phyloP scores from a whole-genome alignment of 2,329 filamentous ascomycete species.

The Lachnellula cervina region DNA sequence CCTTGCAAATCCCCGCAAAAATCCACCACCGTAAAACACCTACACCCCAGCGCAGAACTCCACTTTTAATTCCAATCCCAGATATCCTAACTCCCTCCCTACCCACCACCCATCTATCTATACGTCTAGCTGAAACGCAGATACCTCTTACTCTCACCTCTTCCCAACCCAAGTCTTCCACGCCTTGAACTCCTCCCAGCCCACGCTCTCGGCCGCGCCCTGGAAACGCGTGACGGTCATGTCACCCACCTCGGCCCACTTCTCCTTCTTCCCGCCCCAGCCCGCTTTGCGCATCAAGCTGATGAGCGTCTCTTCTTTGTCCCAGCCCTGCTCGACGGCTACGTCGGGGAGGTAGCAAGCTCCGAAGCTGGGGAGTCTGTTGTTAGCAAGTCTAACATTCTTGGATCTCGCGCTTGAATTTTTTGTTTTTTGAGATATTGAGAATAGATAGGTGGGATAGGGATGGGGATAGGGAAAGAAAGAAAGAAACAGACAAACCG shows the following conservation, averaged over 20 bases:
- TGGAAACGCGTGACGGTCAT: conserved; percentile 70
- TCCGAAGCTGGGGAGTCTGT: conserved; percentile 52
- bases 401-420: no score
- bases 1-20: no score
- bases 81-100: neutral
- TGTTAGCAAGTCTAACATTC: no score
- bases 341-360: conserved; percentile 93
- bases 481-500: no score
- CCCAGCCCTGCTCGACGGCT: conserved; percentile 89
- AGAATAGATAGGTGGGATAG: no score
- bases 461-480: no score
- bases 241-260: conserved; percentile 20
- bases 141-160: neutral
- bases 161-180: conserved; percentile 68
- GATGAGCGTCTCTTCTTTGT: conserved; percentile 82
- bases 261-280: conserved; percentile 63
- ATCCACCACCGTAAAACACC: no score
- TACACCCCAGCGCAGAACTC: no score
- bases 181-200: conserved; percentile 68
- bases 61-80: neutral
- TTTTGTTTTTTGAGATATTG: no score
- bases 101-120: neutral
- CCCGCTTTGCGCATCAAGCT: conserved; percentile 94
- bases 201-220: conserved; percentile 69
- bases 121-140: neutral